Evolutionary conservation across 2,329 filamentous ascomycete genomes (phyloP).

Genomic region (Clarireedia monteithiana): DNA sequence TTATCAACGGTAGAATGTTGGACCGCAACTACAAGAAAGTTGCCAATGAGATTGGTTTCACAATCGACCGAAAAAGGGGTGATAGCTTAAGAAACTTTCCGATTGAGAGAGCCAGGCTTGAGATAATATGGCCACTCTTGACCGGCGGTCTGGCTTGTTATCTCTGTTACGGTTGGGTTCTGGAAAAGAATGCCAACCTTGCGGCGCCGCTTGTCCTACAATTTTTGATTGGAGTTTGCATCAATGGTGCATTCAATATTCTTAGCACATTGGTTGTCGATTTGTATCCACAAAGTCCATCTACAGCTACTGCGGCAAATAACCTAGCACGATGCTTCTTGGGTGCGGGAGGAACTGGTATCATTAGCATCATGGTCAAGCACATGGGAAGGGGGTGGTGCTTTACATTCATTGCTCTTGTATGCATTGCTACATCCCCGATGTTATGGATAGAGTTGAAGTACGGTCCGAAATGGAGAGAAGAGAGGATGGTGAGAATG

Average conservation of each 20-base stretch:
- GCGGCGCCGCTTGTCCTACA: slow-evolving; percentile 48
- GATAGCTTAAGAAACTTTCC: slow-evolving; percentile 30
- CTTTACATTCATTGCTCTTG: slow-evolving; percentile 49
- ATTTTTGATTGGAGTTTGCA: slow-evolving; percentile 48
- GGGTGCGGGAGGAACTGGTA: slow-evolving; percentile 50
- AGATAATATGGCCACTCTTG: slow-evolving; percentile 47
- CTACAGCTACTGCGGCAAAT: slow-evolving; percentile 55
- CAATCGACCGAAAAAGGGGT: slow-evolving; percentile 49
- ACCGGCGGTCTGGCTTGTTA: slow-evolving; percentile 44
- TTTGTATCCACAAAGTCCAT: slow-evolving; percentile 50
- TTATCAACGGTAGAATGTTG: slow-evolving; percentile 45
- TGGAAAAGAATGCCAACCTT: slow-evolving; percentile 43
- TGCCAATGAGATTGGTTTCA: slow-evolving; percentile 52
- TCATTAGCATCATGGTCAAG: slow-evolving; percentile 51
- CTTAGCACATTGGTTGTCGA: slow-evolving; percentile 58
- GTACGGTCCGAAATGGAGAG: slow-evolving; percentile 42
- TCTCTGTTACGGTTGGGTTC: slow-evolving; percentile 50
- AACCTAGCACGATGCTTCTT: slow-evolving; percentile 56
- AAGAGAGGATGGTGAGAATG: slow-evolving; percentile 39
- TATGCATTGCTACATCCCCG: slow-evolving; percentile 42
- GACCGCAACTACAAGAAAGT: slow-evolving; percentile 64
- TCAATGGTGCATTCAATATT: slow-evolving; percentile 56
- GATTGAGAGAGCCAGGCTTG: slow-evolving; percentile 37
- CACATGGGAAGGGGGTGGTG: slow-evolving; percentile 53
- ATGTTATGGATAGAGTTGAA: slow-evolving; percentile 42